Percentiles rank a stretch among this genome's conserved stretches.
These are phyloP conservation scores for Barbatosphaeria neglecta DNA, from an alignment of 495 filamentous ascomycete species.

Conservation along the genomic window DNA sequence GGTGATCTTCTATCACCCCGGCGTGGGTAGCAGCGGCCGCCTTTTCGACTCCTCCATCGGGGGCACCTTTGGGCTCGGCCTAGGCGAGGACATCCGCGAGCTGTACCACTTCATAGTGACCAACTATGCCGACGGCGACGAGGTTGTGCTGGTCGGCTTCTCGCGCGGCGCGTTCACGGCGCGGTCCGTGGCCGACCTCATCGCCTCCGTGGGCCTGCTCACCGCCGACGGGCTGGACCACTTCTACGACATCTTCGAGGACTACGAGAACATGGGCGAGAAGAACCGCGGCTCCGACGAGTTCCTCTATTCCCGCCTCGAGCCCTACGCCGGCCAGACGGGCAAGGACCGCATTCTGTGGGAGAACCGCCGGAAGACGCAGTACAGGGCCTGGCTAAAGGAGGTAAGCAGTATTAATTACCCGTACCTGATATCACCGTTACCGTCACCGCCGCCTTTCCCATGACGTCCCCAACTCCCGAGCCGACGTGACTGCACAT, in stretches of 20 bases:
- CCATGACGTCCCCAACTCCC: no score
- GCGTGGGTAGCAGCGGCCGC: slow-evolving; percentile 28
- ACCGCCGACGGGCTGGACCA: slow-evolving; percentile 47
- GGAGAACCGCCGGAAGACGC: slow-evolving; percentile 11
- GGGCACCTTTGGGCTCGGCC: slow-evolving; percentile 33
- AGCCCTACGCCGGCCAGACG: slow-evolving; percentile 8
- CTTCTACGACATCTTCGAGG: slow-evolving; percentile 48
- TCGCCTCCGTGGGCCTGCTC: slow-evolving; percentile 47
- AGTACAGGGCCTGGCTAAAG: slow-evolving; percentile 15
- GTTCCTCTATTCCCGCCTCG: slow-evolving; percentile 7
- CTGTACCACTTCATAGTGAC: slow-evolving; percentile 53
- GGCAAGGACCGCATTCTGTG: slow-evolving; percentile 17
- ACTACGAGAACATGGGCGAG: slow-evolving; percentile 27
- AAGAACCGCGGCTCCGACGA: slow-evolving; percentile 6
- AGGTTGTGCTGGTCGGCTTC: slow-evolving; percentile 58
- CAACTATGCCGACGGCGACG: slow-evolving; percentile 52
- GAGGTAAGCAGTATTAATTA: no score
- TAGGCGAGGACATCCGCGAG: slow-evolving; percentile 42
- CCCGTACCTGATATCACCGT: no score
- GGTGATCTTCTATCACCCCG: slow-evolving; percentile 34
- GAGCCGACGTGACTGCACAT: no score
- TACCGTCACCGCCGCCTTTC: no score
- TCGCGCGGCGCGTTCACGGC: slow-evolving; percentile 61
- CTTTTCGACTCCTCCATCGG: slow-evolving; percentile 34
- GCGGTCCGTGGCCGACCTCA: slow-evolving; percentile 47